phyloP scores from a whole-genome alignment of 371 early-diverging fungal genomes.

The Rhizopus delemar region DNA sequence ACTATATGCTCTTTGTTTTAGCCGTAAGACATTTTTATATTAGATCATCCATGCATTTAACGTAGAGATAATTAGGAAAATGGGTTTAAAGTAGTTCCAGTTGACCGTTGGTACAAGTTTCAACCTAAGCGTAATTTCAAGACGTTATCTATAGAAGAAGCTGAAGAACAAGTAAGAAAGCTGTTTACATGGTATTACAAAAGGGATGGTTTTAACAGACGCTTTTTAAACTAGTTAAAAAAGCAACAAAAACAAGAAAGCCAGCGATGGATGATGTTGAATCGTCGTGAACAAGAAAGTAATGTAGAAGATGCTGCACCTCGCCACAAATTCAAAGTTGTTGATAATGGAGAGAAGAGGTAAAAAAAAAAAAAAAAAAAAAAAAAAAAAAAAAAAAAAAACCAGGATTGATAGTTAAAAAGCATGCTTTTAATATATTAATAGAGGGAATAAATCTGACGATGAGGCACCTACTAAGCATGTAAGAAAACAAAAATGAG shows the following conservation, averaged over 20 bases:
- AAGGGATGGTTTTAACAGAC: not conserved
- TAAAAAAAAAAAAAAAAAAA: slow-evolving; percentile 8
- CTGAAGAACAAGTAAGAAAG: slow-evolving; percentile 77
- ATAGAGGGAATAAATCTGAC: slow-evolving; percentile 27
- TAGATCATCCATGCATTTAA: too few relatives aligned
- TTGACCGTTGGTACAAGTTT: slow-evolving; percentile 92
- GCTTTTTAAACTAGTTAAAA: slow-evolving; percentile 32
- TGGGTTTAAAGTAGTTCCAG: slow-evolving; percentile 86
- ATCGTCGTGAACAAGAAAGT: slow-evolving; percentile 36
- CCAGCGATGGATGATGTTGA: slow-evolving; percentile 76
- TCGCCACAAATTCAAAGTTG: slow-evolving; percentile 30
- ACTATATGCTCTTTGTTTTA: slow-evolving; percentile 83
- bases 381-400: not conserved
- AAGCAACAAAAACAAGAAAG: slow-evolving; percentile 60
- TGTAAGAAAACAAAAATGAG: not conserved
- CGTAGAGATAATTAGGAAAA: slow-evolving; percentile 46
- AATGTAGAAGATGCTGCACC: slow-evolving; percentile 10
- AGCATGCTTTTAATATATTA: not conserved
- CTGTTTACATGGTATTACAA: not conserved
- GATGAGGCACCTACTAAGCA: slow-evolving; percentile 29
- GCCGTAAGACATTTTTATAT: slow-evolving; percentile 17
- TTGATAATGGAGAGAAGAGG: slow-evolving; percentile 31
- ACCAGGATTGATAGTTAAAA: not conserved
- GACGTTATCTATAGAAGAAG: slow-evolving; percentile 88
- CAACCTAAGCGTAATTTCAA: slow-evolving; percentile 75